Conservation (phyloP, 768 basidiomycete genomes). For the Russula vinacea region DNA sequence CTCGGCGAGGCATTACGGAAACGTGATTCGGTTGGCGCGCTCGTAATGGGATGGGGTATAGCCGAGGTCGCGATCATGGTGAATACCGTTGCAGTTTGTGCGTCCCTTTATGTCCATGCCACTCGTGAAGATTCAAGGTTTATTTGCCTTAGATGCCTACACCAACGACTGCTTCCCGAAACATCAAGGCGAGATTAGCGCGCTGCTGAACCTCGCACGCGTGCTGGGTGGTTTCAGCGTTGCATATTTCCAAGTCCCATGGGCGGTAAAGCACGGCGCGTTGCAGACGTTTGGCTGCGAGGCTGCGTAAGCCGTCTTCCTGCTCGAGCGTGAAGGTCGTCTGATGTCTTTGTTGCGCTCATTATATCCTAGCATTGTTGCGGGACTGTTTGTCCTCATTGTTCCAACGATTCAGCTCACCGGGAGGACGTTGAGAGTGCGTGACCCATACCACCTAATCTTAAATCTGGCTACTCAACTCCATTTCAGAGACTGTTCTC, state of each 20-base stretch:
- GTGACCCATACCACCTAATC: constrained; percentile 26
- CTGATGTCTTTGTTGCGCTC: not conserved
- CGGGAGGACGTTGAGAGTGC: constrained; percentile 46
- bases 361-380: constrained; percentile 42
- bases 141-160: constrained; percentile 42
- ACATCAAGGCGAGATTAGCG: constrained; percentile 59
- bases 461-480: not conserved
- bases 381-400: constrained; percentile 49
- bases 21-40: constrained; percentile 48
- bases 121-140: constrained; percentile 26
- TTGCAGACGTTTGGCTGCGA: constrained; percentile 61
- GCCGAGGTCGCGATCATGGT: constrained; percentile 55
- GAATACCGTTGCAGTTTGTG: constrained; percentile 60
- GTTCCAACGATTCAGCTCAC: constrained; percentile 52
- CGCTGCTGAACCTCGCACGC: constrained; percentile 55
- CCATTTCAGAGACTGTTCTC: constrained; percentile 22
- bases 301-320: constrained; percentile 47
- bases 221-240: constrained; percentile 60
- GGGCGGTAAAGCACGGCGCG: constrained; percentile 59
- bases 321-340: not conserved
- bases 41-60: constrained; percentile 69
- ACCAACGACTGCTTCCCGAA: constrained; percentile 50
- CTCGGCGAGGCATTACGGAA: constrained; percentile 56
- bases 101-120: constrained; percentile 32
- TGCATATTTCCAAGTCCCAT: constrained; percentile 64